Evolutionary conservation across 2,329 filamentous ascomycete genomes (phyloP).

Genomic region (Huntiella moniliformis): DNA sequence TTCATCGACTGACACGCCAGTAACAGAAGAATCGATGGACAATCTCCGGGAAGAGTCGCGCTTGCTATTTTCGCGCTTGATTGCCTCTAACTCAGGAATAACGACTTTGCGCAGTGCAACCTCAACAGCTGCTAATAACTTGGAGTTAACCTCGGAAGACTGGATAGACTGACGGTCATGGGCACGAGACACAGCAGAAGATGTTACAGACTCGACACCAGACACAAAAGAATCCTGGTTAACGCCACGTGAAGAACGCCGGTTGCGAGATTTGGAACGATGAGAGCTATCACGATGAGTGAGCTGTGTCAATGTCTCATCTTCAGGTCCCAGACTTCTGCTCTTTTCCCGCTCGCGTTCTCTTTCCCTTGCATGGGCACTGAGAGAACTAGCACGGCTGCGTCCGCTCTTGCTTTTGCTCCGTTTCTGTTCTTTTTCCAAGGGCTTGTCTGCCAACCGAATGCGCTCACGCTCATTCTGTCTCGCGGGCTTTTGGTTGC

Average conservation of each 20-base stretch:
- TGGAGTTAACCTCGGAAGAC: conserved; percentile 58
- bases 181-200: conserved; percentile 33
- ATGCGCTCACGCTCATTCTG: conserved; percentile 17
- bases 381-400: conserved; percentile 18
- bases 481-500: conserved; percentile 24
- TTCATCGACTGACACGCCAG: conserved; percentile 35
- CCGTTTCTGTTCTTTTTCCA: conserved; percentile 28
- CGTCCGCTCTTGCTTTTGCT: conserved; percentile 18
- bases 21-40: conserved; percentile 39
- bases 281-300: conserved; percentile 9
- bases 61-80: conserved; percentile 78
- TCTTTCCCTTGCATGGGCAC: conserved; percentile 14
- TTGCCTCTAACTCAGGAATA: conserved; percentile 72
- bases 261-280: conserved; percentile 5
- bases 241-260: conserved; percentile 22
- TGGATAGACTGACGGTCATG: conserved; percentile 36
- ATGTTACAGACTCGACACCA: conserved; percentile 35
- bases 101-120: conserved; percentile 82
- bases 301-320: conserved; percentile 7
- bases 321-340: not conserved
- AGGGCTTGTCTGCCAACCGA: conserved; percentile 9
- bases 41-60: conserved; percentile 45
- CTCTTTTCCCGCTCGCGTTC: conserved; percentile 2
- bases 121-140: conserved; percentile 76
- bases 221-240: conserved; percentile 34